Evolutionary conservation across 139 green algal genomes (phyloP), one percentile per base, ranked within the genome.

Genomic region (Trebouxia sp.): DNA sequence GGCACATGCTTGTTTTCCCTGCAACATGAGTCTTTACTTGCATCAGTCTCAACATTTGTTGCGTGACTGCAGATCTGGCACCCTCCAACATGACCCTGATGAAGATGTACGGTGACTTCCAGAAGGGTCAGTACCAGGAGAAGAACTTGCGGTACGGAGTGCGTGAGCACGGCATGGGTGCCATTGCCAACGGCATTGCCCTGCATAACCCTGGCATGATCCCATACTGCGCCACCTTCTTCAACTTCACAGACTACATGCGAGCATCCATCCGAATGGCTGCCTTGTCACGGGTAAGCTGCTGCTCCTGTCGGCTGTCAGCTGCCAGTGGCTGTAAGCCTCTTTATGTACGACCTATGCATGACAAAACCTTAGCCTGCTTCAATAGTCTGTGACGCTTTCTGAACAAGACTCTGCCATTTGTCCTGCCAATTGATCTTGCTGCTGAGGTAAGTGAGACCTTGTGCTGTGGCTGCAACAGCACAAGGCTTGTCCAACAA

Each of bases 181-280:
- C 96, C 89, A 98, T 99, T 86, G 86, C 81, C 89, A 99, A 99
- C 86, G 97, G 90, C 81, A 95, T 99, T 45, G 88, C 85, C 39
- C 92, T 98, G 58, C 93, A 99, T 92, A 85, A 80, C 65, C 81
- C 86, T n/a, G 96, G 96, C 88, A 83, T 99, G 77, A 93, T 98
- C 83, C 93, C 96, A 75, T 99, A 99, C 92, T 97, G 93, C 87
- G 97, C 97, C 77, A 99, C 97, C 87, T 99, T 99, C 94, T 99
- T 97, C 93, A 98, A 99, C 89, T 99, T 99, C 96, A 97, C 94
- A 72, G 97, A 99, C 89, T 99, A 99, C 96, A 98, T 98, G 96
- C 92, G 97, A 85, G 84, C 85, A 78, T 91, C 96, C 88, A 99
- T 99, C 88, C 92, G 97, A 78, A 96, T 99, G 90, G 86, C 90